Conservation (phyloP, 116 monocot genomes). For the Dioscorea cayenensis region DNA sequence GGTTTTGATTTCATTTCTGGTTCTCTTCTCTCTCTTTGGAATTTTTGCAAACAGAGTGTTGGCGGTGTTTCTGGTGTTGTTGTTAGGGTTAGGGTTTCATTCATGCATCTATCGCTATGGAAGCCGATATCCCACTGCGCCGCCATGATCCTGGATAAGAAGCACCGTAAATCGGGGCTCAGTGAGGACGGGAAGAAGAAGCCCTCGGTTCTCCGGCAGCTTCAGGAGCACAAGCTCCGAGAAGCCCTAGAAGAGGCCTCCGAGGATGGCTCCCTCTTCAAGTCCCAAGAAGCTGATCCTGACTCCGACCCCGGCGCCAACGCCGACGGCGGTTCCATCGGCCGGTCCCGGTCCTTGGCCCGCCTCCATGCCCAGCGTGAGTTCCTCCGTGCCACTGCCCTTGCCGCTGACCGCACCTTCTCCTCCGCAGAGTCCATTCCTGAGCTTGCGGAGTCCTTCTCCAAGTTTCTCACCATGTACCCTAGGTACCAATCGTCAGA, state of each 20-base stretch:
- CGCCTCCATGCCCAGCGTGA: constrained; percentile 78
- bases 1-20: too few relatives aligned
- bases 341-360: constrained; percentile 76
- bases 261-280: constrained; percentile 74
- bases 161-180: constrained; percentile 23
- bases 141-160: constrained; percentile 62
- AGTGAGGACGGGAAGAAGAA: constrained; percentile 20
- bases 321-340: constrained; percentile 4
- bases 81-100: neutral
- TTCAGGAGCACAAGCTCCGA: constrained; percentile 81
- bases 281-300: constrained; percentile 51
- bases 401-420: constrained; percentile 64
- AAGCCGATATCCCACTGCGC: constrained; percentile 92
- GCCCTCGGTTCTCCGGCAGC: constrained; percentile 42
- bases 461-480: constrained; percentile 90
- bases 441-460: constrained; percentile 40
- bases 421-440: constrained; percentile 40
- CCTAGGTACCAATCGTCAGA: constrained; percentile 73
- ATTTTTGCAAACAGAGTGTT: too few relatives aligned
- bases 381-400: constrained; percentile 81
- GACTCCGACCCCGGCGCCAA: constrained; percentile 24
- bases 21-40: too few relatives aligned
- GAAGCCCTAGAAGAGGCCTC: constrained; percentile 97
- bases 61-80: too few relatives aligned
- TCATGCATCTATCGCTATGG: constrained; percentile 93